phyloP scores from a whole-genome alignment of 2,329 filamentous ascomycete species.

The Colletotrichum caudatum region DNA sequence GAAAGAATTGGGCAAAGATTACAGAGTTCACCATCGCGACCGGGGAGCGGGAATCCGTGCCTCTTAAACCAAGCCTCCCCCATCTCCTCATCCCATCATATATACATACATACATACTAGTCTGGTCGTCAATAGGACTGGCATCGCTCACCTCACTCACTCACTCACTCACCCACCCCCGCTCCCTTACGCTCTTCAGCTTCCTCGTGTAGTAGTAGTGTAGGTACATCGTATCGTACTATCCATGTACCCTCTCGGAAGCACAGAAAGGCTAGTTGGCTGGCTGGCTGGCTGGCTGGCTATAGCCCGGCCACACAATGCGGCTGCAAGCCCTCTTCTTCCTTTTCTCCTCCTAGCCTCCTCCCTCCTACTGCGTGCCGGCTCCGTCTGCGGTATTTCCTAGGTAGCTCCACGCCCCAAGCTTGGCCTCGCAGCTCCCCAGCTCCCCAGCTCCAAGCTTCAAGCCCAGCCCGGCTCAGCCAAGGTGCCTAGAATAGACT shows the following conservation, averaged over 20 bases:
- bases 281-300: neutral
- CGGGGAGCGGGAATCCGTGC: conserved; percentile 22
- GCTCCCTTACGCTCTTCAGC: conserved; percentile 17
- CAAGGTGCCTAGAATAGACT: conserved; percentile 22
- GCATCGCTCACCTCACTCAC: conserved; percentile 3
- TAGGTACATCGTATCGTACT: too few species aligned
- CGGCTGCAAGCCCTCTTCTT: conserved; percentile 21
- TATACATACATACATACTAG: too few species aligned
- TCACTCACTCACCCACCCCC: conserved; percentile 2
- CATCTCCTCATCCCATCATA: too few species aligned
- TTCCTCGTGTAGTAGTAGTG: neutral
- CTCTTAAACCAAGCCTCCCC: conserved; percentile 28
- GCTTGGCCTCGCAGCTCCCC: conserved; percentile 17
- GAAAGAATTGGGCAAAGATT: too few species aligned
- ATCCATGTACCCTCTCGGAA: conserved; percentile 29
- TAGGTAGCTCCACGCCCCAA: conserved; percentile 15
- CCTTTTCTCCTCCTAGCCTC: neutral
- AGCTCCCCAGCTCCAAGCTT: conserved; percentile 2
- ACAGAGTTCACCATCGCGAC: conserved; percentile 1
- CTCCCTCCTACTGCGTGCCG: neutral
- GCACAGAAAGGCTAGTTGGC: neutral
- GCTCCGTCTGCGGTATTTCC: conserved; percentile 18
- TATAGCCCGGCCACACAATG: neutral
- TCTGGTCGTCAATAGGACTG: neutral
- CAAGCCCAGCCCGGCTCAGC: neutral